A percentile compares a stretch with the other conserved stretches of the same genome.
Evolutionary conservation across 768 basidiomycete genomes (phyloP).

Genomic region (Xerocomellus intermedius): DNA sequence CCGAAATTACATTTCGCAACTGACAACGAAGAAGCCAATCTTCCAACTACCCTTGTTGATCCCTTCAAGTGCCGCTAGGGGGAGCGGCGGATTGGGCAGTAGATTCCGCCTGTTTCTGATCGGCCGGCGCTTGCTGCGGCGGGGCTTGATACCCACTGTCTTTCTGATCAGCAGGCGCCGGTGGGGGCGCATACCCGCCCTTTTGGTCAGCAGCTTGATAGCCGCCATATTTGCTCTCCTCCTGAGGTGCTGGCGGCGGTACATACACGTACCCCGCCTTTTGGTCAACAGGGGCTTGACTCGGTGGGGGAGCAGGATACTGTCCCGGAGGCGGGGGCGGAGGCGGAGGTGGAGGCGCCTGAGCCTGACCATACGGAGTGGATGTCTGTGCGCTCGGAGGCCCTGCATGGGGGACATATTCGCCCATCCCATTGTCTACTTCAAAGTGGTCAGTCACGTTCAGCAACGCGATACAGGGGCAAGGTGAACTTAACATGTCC

Average conservation of each 20-base stretch:
- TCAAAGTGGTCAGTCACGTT: not conserved
- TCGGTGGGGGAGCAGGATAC: not conserved
- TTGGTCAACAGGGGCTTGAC: slow-evolving; percentile 7
- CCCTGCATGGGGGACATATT: not conserved
- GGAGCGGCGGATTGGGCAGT: not conserved
- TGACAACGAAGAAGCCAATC: not conserved
- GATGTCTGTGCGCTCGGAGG: not conserved
- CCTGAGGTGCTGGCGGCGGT: not conserved
- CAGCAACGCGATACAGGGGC: too few species aligned
- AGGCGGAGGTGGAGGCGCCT: not conserved
- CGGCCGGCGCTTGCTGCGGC: not conserved
- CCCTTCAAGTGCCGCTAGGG: not conserved
- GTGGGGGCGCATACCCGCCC: not conserved
- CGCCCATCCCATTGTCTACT: slow-evolving; percentile 22
- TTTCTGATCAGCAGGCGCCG: not conserved
- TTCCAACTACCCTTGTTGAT: not conserved
- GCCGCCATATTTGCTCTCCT: not conserved
- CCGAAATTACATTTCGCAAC: not conserved
- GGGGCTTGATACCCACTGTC: not conserved
- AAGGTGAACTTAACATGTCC: slow-evolving; percentile 20
- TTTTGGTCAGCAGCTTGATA: not conserved
- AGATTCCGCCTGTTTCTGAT: slow-evolving; percentile 8
- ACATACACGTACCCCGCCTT: not conserved
- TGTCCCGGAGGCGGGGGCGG: slow-evolving; percentile 1
- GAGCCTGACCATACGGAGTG: not conserved